These are phyloP conservation scores for Thelephora ganbajun DNA, from an alignment of 768 basidiomycete genomes.

Conservation along the genomic window DNA sequence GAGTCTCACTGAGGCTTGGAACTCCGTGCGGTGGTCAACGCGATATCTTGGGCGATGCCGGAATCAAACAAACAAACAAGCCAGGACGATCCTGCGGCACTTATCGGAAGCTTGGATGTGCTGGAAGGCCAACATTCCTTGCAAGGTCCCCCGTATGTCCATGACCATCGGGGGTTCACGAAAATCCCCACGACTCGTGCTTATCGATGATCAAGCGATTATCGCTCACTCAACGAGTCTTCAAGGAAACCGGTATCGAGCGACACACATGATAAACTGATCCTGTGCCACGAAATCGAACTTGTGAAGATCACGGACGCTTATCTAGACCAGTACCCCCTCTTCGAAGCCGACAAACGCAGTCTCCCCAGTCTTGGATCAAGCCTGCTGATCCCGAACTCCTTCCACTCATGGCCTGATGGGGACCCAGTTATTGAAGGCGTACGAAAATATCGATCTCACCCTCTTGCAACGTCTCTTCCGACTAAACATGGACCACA, in stretches of 20 bases:
- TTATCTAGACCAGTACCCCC: slow-evolving; percentile 95
- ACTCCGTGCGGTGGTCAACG: no score
- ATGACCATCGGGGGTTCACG: slow-evolving; percentile 97
- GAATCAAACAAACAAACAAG: slow-evolving; percentile 98
- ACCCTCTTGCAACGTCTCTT: no score
- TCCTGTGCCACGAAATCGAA: slow-evolving; percentile 98
- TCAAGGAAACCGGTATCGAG: slow-evolving; percentile 96
- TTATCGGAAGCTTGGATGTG: slow-evolving; percentile 97
- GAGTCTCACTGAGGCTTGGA: slow-evolving; percentile 98
- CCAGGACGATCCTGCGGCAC: slow-evolving; percentile 98
- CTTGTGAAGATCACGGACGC: slow-evolving; percentile 99
- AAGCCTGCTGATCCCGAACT: slow-evolving; percentile 96
- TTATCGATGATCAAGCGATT: slow-evolving; percentile 96
- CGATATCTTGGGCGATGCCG: slow-evolving; percentile 99
- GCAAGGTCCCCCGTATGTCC: slow-evolving; percentile 99
- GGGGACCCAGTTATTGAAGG: slow-evolving; percentile 96
- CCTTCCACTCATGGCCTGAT: slow-evolving; percentile 89
- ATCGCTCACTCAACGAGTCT: slow-evolving; percentile 90
- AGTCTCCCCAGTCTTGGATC: slow-evolving; percentile 96
- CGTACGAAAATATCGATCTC: slow-evolving; percentile 99
- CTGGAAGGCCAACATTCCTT: slow-evolving; percentile 95
- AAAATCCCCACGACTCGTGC: slow-evolving; percentile 98
- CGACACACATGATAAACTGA: slow-evolving; percentile 95
- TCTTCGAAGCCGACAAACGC: slow-evolving; percentile 98
- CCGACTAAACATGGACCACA: slow-evolving; percentile 95